phyloP scores from a whole-genome alignment of 1,284 basidiomycete genomes.

The Melampsora americana region DNA sequence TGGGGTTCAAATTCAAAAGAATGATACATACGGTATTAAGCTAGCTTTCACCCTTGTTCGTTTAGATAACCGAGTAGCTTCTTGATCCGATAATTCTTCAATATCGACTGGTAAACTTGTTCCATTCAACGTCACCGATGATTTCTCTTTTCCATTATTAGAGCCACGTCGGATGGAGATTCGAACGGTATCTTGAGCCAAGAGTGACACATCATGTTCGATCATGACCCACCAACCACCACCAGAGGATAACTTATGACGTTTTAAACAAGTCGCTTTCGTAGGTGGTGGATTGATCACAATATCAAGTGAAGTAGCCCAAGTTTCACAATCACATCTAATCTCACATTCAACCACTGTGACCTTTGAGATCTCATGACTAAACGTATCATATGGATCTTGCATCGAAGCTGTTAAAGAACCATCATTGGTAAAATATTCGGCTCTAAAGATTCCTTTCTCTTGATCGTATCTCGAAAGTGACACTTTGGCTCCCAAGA shows the following conservation, averaged over 20 bases:
- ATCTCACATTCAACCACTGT: conserved; percentile 84
- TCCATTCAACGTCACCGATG: conserved; percentile 88
- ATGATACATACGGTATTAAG: conserved; percentile 70
- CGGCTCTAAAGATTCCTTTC: conserved; percentile 72
- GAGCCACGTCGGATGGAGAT: conserved; percentile 65
- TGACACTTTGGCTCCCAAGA: conserved; percentile 72
- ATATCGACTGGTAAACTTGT: conserved; percentile 78
- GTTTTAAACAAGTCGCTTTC: conserved; percentile 73
- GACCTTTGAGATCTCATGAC: conserved; percentile 12
- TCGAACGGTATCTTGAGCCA: conserved; percentile 71
- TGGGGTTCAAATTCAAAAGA: conserved; percentile 2
- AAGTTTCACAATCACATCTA: conserved; percentile 87
- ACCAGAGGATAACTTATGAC: conserved; percentile 84
- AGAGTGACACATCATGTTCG: conserved; percentile 74
- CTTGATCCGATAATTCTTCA: conserved; percentile 83
- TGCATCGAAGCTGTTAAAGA: conserved; percentile 41
- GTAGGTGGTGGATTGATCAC: conserved; percentile 92
- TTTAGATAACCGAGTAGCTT: conserved; percentile 75
- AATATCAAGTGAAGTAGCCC: conserved; percentile 81
- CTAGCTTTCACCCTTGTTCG: conserved; percentile 81
- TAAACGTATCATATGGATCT: conserved; percentile 46
- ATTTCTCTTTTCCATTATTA: conserved; percentile 60
- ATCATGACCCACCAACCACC: conserved; percentile 96
- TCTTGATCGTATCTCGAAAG: conserved; percentile 83
- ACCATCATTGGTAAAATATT: conserved; percentile 62